Percentiles rank a stretch among this genome's conserved stretches.
Evolutionary conservation across 257 asterid genomes (phyloP).

Genomic region (Anisodus tanguticus): DNA sequence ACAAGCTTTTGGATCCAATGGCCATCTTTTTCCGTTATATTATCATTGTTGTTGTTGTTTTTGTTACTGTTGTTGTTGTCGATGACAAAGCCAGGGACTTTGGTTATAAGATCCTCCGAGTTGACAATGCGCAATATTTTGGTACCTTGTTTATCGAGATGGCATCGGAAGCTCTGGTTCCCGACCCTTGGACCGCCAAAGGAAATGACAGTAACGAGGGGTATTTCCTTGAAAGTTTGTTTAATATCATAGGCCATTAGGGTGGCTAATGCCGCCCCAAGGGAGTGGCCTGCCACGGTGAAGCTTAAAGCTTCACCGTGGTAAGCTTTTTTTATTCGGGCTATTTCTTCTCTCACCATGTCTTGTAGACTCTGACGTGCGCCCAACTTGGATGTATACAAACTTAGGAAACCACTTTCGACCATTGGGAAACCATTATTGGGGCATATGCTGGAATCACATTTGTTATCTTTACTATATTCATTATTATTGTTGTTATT

Average conservation of each 20-base stretch:
- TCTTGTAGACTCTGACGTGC: constrained; percentile 58
- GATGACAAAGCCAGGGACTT: constrained; percentile 81
- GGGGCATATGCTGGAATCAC: background rate
- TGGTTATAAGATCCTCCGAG: constrained; percentile 79
- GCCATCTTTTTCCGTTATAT: constrained; percentile 29
- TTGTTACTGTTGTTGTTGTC: constrained; percentile 33
- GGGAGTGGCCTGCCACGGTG: constrained; percentile 92
- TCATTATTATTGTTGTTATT: background rate
- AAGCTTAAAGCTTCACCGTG: constrained; percentile 66
- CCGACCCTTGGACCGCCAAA: constrained; percentile 98
- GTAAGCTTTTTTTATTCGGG: constrained; percentile 49
- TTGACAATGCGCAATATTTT: constrained; percentile 82
- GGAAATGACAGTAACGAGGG: constrained; percentile 76
- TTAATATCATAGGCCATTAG: constrained; percentile 83
- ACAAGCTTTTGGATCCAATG: constrained; percentile 61
- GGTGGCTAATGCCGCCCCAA: constrained; percentile 94
- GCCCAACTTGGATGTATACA: constrained; percentile 64
- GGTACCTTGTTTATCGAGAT: constrained; percentile 71
- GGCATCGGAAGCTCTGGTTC: constrained; percentile 64
- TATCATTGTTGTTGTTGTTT: background rate
- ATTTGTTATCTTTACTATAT: background rate
- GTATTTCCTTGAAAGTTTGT: constrained; percentile 49
- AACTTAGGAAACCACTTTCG: constrained; percentile 81
- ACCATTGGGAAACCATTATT: constrained; percentile 63
- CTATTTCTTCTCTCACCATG: constrained; percentile 55